Evolutionary conservation across 2,329 filamentous ascomycete species (phyloP).

Genomic region (Seiridium unicorne): DNA sequence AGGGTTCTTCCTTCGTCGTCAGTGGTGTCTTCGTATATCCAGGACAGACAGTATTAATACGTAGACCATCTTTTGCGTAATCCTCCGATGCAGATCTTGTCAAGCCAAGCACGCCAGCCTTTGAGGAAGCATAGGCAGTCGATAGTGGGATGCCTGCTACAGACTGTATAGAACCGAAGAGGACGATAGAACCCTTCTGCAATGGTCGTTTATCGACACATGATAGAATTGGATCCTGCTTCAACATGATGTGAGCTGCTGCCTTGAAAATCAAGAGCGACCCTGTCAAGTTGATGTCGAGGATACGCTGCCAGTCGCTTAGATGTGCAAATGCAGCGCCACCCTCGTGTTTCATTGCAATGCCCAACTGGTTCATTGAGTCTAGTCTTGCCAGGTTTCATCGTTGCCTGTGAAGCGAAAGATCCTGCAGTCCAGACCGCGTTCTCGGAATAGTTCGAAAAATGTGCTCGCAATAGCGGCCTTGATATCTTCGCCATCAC

Average conservation of each 20-base stretch:
- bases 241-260: constrained; percentile 39
- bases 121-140: constrained; percentile 26
- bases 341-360: constrained; percentile 34
- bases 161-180: constrained; percentile 35
- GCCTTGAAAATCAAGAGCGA: constrained; percentile 39
- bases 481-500: constrained; percentile 28
- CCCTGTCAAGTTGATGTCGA: constrained; percentile 41
- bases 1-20: constrained; percentile 22
- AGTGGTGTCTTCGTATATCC: constrained; percentile 29
- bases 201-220: constrained; percentile 29
- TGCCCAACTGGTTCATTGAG: constrained; percentile 43
- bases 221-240: constrained; percentile 37
- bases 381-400: constrained; percentile 36
- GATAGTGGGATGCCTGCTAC: constrained; percentile 32
- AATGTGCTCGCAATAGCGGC: constrained; percentile 25
- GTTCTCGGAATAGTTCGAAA: constrained; percentile 32
- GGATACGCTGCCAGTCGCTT: constrained; percentile 35
- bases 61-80: constrained; percentile 36
- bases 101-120: constrained; percentile 35
- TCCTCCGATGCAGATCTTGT: constrained; percentile 38
- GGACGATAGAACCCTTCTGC: constrained; percentile 31
- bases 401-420: constrained; percentile 35
- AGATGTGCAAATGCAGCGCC: constrained; percentile 33
- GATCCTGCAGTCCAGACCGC: constrained; percentile 25
- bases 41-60: constrained; percentile 34